phyloP scores from a whole-genome alignment of 129 eudicot genomes.

The Helianthus tuberosus region DNA sequence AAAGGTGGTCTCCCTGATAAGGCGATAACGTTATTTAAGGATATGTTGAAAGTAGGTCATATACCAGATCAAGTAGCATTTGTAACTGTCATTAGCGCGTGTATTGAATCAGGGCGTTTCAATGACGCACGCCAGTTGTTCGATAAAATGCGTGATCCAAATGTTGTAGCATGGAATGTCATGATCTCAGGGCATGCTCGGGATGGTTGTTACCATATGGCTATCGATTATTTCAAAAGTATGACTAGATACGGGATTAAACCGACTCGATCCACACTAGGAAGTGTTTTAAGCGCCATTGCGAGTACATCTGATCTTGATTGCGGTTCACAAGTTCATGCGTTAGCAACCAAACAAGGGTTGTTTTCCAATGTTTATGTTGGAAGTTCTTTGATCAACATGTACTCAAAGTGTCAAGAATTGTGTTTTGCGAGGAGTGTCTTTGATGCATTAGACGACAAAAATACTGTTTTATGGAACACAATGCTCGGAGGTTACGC shows the following conservation, averaged over 20 bases:
- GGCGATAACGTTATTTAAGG: slow-evolving; percentile 56
- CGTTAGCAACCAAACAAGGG: slow-evolving; percentile 73
- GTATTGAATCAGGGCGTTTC: slow-evolving; percentile 61
- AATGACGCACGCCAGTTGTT: slow-evolving; percentile 67
- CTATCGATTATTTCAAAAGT: slow-evolving; percentile 50
- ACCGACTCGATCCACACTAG: slow-evolving; percentile 83
- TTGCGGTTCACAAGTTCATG: slow-evolving; percentile 81
- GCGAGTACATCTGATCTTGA: slow-evolving; percentile 53
- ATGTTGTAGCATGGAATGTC: slow-evolving; percentile 83
- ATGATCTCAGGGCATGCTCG: slow-evolving; percentile 91
- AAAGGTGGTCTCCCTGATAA: slow-evolving; percentile 58
- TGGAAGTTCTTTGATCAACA: slow-evolving; percentile 83
- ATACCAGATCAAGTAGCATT: slow-evolving; percentile 83
- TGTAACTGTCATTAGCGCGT: slow-evolving; percentile 71
- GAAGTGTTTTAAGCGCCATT: slow-evolving; percentile 87
- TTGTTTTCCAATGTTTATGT: slow-evolving; percentile 82
- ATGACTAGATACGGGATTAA: slow-evolving; percentile 58
- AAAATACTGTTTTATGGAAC: slow-evolving; percentile 77
- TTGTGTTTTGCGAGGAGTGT: slow-evolving; percentile 63
- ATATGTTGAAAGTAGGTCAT: slow-evolving; percentile 59
- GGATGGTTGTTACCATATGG: slow-evolving; percentile 57
- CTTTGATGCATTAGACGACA: slow-evolving; percentile 62
- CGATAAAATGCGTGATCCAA: slow-evolving; percentile 56
- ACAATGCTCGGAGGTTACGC: slow-evolving; percentile 87
- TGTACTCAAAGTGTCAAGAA: slow-evolving; percentile 87